Conservation (phyloP, 192 early-diverging fungal genomes). For the Blastocladiella britannica region DNA sequence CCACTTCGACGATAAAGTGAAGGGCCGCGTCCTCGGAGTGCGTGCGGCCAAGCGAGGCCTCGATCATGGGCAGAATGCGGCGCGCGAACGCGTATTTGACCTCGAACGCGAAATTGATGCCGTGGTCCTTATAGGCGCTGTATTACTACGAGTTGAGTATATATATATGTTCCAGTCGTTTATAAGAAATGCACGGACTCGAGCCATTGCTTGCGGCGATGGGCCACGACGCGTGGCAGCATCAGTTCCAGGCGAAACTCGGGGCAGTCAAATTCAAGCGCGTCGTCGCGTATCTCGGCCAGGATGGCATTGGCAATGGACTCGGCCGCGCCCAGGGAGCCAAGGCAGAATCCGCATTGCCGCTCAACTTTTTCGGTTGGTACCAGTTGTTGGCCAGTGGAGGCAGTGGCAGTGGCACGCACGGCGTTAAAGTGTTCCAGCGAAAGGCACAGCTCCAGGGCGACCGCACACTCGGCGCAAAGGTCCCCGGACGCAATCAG, state of each 20-base stretch:
- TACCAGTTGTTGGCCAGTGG: too few species aligned
- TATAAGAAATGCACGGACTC: neutral
- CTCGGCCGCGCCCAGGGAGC: neutral
- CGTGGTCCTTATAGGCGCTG: too few species aligned
- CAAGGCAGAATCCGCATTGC: too few species aligned
- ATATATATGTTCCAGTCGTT: too few species aligned
- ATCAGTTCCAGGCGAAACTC: neutral
- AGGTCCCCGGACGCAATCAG: too few species aligned
- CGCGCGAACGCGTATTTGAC: neutral
- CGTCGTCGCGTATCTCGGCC: neutral
- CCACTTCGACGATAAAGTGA: neutral
- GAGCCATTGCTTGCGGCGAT: neutral
- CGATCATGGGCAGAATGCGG: neutral
- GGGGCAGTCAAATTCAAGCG: neutral
- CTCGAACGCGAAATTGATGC: neutral
- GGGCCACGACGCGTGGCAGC: neutral
- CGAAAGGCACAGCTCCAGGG: too few species aligned
- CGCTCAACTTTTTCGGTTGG: too few species aligned
- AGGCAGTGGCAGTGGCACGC: too few species aligned
- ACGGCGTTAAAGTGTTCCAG: too few species aligned
- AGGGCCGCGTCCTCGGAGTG: neutral
- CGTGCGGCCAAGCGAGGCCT: neutral
- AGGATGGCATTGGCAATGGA: neutral
- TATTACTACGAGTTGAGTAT: too few species aligned
- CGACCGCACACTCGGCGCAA: too few species aligned